These are phyloP conservation scores for Aleurites moluccanus DNA, from an alignment of 441 rosid genomes.

Conservation along the genomic window DNA sequence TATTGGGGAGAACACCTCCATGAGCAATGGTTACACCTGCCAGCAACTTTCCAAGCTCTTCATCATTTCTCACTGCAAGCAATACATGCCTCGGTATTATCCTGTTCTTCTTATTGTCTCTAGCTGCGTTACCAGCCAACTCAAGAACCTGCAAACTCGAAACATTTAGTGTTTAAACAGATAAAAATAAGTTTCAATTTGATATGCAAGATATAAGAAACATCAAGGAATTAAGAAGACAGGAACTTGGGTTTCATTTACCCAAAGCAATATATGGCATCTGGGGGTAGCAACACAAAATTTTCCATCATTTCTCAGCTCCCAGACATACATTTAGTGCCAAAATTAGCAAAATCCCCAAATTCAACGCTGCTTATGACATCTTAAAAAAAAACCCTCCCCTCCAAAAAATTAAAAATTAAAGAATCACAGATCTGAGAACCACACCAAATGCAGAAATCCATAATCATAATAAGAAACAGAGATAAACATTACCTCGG, in stretches of 20 bases:
- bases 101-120: constrained; percentile 8
- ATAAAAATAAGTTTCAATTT: no score
- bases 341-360: neutral
- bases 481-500: constrained; percentile 1
- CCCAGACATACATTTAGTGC: neutral
- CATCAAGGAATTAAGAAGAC: no score
- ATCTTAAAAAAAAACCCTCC: neutral
- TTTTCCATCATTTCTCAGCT: neutral
- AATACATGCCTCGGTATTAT: constrained; percentile 3
- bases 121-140: constrained; percentile 6
- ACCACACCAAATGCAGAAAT: neutral
- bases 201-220: no score
- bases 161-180: neutral
- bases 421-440: neutral
- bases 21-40: constrained; percentile 23
- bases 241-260: neutral
- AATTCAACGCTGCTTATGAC: neutral
- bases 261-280: neutral
- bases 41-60: constrained; percentile 19
- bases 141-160: neutral
- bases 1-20: constrained; percentile 21
- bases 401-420: no score
- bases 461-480: neutral
- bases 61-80: constrained; percentile 18
- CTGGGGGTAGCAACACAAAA: neutral